These are phyloP conservation scores for Eucalyptus shirleyi DNA, from an alignment of 345 rosid species.

Conservation along the genomic window DNA sequence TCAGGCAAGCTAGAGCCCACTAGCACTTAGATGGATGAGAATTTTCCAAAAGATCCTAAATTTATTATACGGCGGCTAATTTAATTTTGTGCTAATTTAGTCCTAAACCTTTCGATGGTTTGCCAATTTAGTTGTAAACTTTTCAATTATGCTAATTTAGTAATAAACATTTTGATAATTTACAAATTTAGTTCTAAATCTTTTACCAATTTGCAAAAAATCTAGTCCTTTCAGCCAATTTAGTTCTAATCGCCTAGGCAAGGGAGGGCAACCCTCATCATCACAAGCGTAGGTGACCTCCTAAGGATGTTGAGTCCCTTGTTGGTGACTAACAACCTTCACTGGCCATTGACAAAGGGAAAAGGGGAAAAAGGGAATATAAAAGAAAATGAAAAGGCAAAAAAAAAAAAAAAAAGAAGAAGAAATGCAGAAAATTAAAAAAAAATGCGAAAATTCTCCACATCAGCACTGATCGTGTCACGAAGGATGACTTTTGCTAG, in stretches of 20 bases:
- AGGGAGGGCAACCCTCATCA: neutral
- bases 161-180: no score
- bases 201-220: no score
- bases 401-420: fast-evolving
- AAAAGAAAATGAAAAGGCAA: neutral
- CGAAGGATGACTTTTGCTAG: neutral
- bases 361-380: neutral
- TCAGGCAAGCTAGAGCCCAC: neutral
- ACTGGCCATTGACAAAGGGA: neutral
- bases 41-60: neutral
- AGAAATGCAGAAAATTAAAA: no score
- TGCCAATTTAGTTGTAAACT: neutral
- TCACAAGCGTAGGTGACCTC: neutral
- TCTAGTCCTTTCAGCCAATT: no score
- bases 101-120: neutral
- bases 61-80: fast-evolving
- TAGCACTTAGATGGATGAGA: neutral
- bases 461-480: fast-evolving
- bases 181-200: no score
- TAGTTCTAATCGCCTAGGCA: no score
- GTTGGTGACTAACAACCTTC: neutral
- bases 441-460: no score
- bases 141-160: neutral
- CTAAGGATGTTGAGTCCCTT: neutral
- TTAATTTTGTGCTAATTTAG: neutral